Conservation (phyloP, 345 rosid species). For the Aquilaria yunnanensis region DNA sequence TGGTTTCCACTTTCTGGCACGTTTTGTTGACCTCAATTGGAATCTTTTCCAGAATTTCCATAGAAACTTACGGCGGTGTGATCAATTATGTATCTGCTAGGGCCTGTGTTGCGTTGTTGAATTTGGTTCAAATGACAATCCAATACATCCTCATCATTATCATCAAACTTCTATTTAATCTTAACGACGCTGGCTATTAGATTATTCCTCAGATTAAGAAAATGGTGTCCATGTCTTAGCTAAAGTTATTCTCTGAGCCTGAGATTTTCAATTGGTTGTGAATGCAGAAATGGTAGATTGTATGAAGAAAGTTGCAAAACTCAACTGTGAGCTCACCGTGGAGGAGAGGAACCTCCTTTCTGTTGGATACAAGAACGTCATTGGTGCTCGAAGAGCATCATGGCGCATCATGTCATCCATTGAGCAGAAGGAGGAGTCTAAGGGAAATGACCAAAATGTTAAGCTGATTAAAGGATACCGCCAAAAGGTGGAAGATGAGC, state of each 20-base stretch:
- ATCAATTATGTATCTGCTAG: no score
- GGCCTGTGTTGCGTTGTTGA: no score
- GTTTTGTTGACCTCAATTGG: no score
- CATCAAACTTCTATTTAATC: no score
- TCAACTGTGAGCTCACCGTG: constrained; percentile 78
- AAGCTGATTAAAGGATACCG: constrained; percentile 74
- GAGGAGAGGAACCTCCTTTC: constrained; percentile 98
- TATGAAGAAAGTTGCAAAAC: constrained; percentile 82
- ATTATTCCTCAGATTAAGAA: no score
- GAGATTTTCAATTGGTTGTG: background rate
- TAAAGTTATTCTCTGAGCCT: background rate
- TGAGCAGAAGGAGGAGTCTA: constrained; percentile 92
- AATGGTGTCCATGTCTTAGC: background rate
- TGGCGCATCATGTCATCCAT: constrained; percentile 99
- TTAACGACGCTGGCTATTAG: no score
- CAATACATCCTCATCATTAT: no score
- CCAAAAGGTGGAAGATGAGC: constrained; percentile 94
- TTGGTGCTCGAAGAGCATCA: constrained; percentile 89
- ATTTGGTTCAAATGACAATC: no score
- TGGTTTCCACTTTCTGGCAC: no score
- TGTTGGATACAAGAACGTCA: constrained; percentile 92
- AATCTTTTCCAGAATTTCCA: no score
- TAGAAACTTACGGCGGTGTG: no score
- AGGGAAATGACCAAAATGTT: constrained; percentile 83
- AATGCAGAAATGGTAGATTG: constrained; percentile 90